Conservation (phyloP, 164 flowering plant genomes). For the Dillenia turbinata region DNA sequence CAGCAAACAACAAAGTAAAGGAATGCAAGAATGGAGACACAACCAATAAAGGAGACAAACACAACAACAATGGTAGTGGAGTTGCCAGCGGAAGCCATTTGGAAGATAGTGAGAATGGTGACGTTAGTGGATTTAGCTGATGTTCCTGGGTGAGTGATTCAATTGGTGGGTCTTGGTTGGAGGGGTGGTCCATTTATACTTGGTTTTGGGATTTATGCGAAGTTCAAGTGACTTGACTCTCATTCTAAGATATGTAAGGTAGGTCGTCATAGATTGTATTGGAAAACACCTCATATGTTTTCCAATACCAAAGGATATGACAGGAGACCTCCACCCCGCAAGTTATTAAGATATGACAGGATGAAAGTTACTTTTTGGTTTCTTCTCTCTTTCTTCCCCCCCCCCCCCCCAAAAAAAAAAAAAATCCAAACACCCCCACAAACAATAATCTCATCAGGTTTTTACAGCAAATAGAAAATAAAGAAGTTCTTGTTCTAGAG, state of each 20-base stretch:
- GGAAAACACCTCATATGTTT: no score
- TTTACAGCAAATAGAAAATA: no score
- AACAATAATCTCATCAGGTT: no score
- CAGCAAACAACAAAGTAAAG: slow-evolving; percentile 25
- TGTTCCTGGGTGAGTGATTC: slow-evolving; percentile 22
- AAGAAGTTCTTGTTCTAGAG: no score
- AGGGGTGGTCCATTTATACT: slow-evolving; percentile 8
- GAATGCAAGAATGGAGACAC: slow-evolving; percentile 29
- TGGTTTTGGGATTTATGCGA: slow-evolving; percentile 3
- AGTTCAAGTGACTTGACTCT: slow-evolving; percentile 31
- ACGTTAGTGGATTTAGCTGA: slow-evolving; percentile 3
- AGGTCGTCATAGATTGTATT: no score
- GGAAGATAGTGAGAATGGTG: background rate
- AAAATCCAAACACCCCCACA: no score
- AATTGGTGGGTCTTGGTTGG: slow-evolving; percentile 25
- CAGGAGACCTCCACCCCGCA: no score
- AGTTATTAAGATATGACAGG: no score
- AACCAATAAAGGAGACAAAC: slow-evolving; percentile 34
- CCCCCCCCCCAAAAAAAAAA: no score
- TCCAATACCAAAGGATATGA: no score
- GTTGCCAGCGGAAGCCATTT: background rate
- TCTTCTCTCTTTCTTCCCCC: no score
- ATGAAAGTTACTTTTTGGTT: no score
- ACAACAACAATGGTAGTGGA: slow-evolving; percentile 32
- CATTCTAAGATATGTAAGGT: slow-evolving; percentile 21